A percentile compares a stretch with the other conserved stretches of the same genome.
These are phyloP conservation scores for Fusarium nurragi DNA, from an alignment of 2,329 filamentous ascomycete genomes.

Conservation along the genomic window DNA sequence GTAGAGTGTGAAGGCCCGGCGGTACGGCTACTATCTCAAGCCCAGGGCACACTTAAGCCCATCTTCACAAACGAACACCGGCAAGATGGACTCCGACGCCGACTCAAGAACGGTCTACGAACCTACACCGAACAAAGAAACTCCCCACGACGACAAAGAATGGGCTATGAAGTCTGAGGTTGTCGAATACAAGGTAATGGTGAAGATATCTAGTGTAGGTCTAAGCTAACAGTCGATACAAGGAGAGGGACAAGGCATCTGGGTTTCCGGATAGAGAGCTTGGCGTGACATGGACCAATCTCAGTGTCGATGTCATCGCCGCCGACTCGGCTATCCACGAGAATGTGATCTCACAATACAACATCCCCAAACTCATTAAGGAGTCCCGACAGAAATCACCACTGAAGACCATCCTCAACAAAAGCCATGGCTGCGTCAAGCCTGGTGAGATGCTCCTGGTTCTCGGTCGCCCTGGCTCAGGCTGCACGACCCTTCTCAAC, in stretches of 20 bases:
- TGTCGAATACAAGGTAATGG: conserved; percentile 46
- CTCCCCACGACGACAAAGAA: conserved; percentile 39
- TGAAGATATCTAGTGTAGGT: too few species aligned
- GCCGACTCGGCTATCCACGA: conserved; percentile 72
- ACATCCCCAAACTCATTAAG: conserved; percentile 61
- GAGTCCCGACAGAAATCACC: conserved; percentile 66
- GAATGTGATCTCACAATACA: conserved; percentile 69
- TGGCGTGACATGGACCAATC: conserved; percentile 71
- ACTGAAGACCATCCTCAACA: conserved; percentile 70
- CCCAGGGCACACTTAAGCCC: conserved; percentile 6
- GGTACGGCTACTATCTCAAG: conserved; percentile 14
- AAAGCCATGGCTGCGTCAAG: conserved; percentile 73
- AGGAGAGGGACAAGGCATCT: conserved; percentile 56
- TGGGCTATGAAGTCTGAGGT: conserved; percentile 62
- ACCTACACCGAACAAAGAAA: conserved; percentile 17
- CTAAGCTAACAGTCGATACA: background rate
- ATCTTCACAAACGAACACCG: conserved; percentile 3
- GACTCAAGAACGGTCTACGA: conserved; percentile 42
- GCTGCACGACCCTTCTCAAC: conserved; percentile 77
- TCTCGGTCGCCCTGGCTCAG: conserved; percentile 72
- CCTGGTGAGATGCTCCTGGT: conserved; percentile 79
- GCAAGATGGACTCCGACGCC: conserved; percentile 45
- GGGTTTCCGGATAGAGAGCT: conserved; percentile 61
- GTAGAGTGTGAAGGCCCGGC: background rate
- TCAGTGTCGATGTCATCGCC: conserved; percentile 70